These are phyloP conservation scores for Daldinia sp. DNA, from an alignment of 2,329 filamentous ascomycete genomes.

Conservation along the genomic window DNA sequence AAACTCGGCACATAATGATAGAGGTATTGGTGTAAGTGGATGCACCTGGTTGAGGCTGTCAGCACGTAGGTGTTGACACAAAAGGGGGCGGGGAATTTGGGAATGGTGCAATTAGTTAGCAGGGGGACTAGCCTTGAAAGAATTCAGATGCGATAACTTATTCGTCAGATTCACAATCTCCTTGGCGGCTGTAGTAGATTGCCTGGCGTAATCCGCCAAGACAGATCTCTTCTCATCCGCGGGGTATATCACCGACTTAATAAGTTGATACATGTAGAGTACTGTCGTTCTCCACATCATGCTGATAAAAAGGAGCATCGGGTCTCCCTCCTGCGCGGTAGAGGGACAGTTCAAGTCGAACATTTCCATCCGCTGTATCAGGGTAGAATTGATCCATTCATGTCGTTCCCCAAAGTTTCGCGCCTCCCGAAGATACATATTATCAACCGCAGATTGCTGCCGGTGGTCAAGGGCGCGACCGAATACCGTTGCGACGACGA, in stretches of 20 bases:
- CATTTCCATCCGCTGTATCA: constrained; percentile 36
- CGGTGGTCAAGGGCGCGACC: constrained; percentile 36
- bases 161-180: constrained; percentile 41
- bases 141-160: constrained; percentile 42
- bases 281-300: constrained; percentile 43
- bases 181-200: constrained; percentile 39
- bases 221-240: constrained; percentile 36
- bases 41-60: constrained; percentile 32
- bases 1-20: constrained; percentile 40
- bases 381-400: constrained; percentile 34
- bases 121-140: constrained; percentile 34
- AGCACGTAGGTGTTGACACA: constrained; percentile 4
- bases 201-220: constrained; percentile 39
- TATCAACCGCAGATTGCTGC: constrained; percentile 35
- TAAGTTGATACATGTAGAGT: constrained; percentile 39
- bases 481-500: constrained; percentile 39
- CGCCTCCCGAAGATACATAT: constrained; percentile 35
- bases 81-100: background rate
- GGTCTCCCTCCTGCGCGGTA: constrained; percentile 36
- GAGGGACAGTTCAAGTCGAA: constrained; percentile 37
- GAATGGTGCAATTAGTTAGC: background rate
- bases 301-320: constrained; percentile 42
- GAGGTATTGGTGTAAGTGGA: constrained; percentile 40
- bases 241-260: constrained; percentile 31
- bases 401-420: constrained; percentile 39